phyloP scores from a whole-genome alignment of 2,329 filamentous ascomycete species.

The Cytospora mali region DNA sequence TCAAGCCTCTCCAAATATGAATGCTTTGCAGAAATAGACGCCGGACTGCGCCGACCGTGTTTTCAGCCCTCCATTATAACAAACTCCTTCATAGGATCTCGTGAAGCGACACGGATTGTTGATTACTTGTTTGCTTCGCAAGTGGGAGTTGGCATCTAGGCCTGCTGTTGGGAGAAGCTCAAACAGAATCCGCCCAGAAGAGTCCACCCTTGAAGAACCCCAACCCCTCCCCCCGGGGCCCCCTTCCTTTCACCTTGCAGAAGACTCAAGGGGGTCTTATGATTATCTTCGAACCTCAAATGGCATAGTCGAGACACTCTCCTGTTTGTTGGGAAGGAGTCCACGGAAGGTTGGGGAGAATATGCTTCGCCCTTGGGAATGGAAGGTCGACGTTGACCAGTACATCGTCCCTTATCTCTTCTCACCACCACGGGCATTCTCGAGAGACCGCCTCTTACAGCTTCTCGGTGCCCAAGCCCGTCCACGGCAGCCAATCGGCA shows the following conservation, averaged over 20 bases:
- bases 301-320: background rate
- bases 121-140: no score
- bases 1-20: no score
- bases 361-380: constrained; percentile 32
- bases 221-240: no score
- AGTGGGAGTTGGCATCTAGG: no score
- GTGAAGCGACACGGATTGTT: no score
- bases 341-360: background rate
- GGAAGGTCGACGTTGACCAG: constrained; percentile 76
- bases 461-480: constrained; percentile 65
- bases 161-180: background rate
- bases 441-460: constrained; percentile 68
- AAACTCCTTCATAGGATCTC: no score
- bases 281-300: background rate
- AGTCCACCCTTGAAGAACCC: background rate
- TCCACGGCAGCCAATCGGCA: constrained; percentile 50
- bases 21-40: no score
- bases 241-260: background rate
- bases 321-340: no score
- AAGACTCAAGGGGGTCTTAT: background rate
- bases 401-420: constrained; percentile 73
- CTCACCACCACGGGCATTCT: constrained; percentile 60
- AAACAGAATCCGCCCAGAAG: background rate
- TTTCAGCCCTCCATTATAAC: no score
- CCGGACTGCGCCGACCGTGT: no score